Conservation (phyloP, 2,329 filamentous ascomycete species). For the Apiospora pterosperma region DNA sequence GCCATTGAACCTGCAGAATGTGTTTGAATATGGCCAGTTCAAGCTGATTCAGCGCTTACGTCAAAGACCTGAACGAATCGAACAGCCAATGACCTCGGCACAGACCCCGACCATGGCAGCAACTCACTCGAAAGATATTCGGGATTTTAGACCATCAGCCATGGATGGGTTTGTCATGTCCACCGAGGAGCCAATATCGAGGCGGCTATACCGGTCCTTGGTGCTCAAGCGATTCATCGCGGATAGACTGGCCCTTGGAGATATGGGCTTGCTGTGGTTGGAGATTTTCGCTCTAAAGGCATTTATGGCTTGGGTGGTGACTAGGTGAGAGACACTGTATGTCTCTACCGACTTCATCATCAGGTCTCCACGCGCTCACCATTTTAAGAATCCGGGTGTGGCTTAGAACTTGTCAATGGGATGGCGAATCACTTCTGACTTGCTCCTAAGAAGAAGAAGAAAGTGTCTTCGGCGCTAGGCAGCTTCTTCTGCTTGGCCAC, state of each 20-base stretch:
- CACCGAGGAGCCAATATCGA: conserved; percentile 23
- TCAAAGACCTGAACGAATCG: conserved; percentile 36
- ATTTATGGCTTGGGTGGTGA: conserved; percentile 28
- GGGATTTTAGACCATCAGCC: conserved; percentile 44
- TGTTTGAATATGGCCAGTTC: conserved; percentile 39
- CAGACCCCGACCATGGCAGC: conserved; percentile 12
- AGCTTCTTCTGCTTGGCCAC: neutral
- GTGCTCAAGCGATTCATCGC: conserved; percentile 42
- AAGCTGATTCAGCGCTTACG: conserved; percentile 42
- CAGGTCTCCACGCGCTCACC: neutral
- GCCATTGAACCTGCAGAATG: conserved; percentile 29
- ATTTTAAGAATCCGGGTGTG: neutral
- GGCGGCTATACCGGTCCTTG: conserved; percentile 32
- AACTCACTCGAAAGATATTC: conserved; percentile 33
- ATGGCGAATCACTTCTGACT: neutral
- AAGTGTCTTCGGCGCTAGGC: neutral
- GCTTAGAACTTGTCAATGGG: neutral
- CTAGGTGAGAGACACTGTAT: neutral
- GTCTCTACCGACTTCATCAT: neutral
- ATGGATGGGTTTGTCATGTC: conserved; percentile 48
- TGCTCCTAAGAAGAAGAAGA: no score
- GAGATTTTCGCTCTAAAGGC: conserved; percentile 30
- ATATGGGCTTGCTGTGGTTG: conserved; percentile 27
- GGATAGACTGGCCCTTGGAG: conserved; percentile 37
- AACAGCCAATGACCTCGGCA: conserved; percentile 38